phyloP scores from a whole-genome alignment of 2,329 filamentous ascomycete species.

The Metarhizium guizhouense region DNA sequence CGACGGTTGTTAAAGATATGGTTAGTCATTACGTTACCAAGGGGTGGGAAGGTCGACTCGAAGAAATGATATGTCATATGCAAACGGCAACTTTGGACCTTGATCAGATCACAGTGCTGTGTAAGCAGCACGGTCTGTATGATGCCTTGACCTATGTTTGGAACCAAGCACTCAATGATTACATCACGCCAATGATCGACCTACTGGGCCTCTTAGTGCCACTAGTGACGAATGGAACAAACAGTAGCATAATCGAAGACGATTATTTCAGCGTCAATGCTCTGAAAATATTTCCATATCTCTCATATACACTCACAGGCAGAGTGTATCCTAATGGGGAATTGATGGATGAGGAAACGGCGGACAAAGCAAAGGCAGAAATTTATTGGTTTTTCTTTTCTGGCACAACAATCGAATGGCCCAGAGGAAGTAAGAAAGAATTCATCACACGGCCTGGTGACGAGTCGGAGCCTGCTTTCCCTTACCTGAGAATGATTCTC shows the following conservation, averaged over 20 bases:
- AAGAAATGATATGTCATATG: constrained; percentile 91
- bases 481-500: constrained; percentile 75
- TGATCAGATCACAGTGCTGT: constrained; percentile 82
- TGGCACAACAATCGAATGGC: constrained; percentile 68
- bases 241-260: constrained; percentile 46
- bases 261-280: constrained; percentile 61
- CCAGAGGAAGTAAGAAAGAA: constrained; percentile 49
- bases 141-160: constrained; percentile 95
- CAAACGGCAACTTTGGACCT: constrained; percentile 87
- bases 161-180: constrained; percentile 85
- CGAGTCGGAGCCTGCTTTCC: constrained; percentile 64
- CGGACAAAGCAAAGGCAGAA: constrained; percentile 71
- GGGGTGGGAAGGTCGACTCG: constrained; percentile 68
- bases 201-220: constrained; percentile 61
- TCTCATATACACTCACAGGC: constrained; percentile 85
- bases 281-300: constrained; percentile 87
- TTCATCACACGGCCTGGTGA: constrained; percentile 52
- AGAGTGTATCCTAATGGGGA: constrained; percentile 86
- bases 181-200: constrained; percentile 82
- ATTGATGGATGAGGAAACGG: constrained; percentile 60
- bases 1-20: constrained; percentile 75
- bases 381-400: constrained; percentile 93
- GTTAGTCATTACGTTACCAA: constrained; percentile 71
- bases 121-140: constrained; percentile 85
- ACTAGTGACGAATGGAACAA: constrained; percentile 47